Evolutionary conservation across 2,329 filamentous ascomycete genomes (phyloP), one percentile per base, ranked within the genome.

Genomic region (Endocalyx cinctus): DNA sequence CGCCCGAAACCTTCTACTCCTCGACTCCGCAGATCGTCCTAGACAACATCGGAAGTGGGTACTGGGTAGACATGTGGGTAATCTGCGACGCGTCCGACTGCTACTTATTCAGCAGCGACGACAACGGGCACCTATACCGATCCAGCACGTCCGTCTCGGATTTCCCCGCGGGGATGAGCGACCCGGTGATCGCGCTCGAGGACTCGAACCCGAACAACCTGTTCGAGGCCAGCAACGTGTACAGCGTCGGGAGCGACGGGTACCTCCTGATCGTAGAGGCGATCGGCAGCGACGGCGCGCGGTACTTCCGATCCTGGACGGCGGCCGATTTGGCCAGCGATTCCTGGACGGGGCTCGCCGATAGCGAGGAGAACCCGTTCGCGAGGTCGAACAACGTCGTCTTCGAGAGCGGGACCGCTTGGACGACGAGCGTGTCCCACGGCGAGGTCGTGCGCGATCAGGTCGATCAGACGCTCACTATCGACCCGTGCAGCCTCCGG

Each of bases 51-150:
- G 51, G 50, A n/a, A 35, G 40, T 6, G 60, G 60, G 6, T 60
- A 60, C 43, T 66, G 62, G 60, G 59, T 64, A 10, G 62, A 64
- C 42, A 63, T 64, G 60, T 16, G 61, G 0, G 43, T 82, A 35
- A 82, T 83, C 42, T 76, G 73, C 25, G 79, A 83, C 53, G 57
- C 57, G 50, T 56, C 51, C 6, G 70, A 72, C 57, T 81, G 82
- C 74, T 82, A 82, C 46, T 62, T 84, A 5, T 84, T 83, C 69
- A 83, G 82, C 45, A 66, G 69, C 0, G 79, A 77, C 6, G 79
- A 84, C 57, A 80, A 83, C 42, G 79, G 79, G 53, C 71, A 69
- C 28, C 78, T 84, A 50, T 83, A 83, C 59, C 68, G 79, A 1
- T 53, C 77, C 33, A 72, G 67, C 50, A 82, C 82, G 74, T 66